Evolutionary conservation across 495 filamentous ascomycete genomes (phyloP), one percentile per base, ranked within the genome.

Genomic region (Talaromyces ruber): DNA sequence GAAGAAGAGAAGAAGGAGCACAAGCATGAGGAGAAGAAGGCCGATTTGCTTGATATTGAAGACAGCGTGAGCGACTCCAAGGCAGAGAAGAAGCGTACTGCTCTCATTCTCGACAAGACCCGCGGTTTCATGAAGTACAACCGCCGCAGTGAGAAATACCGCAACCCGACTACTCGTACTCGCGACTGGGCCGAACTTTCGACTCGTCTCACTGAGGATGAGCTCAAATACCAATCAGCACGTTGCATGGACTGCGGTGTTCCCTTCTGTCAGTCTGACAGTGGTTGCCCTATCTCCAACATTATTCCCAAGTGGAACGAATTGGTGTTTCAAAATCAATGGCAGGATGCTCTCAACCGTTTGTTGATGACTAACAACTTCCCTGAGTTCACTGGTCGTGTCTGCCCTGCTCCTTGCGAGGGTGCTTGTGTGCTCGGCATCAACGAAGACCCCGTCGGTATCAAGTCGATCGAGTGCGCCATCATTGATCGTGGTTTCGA

Each of bases 261-360:
- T 69, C 94, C 94, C 4, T 99, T 99, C 83, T 99, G 94, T 69
- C 94, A 99, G 73, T 97, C 92, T 8, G 94, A 99, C 65, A 91
- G 90, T 63, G 94, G 94, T 57, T 99, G 94, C 73, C 94, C 94
- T 0, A 97, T 99, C 76, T 95, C 91, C 68, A 99, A 99, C 79
- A 97, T 99, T 74, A 99, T 99, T 71, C 94, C 94, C 51, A 99
- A 99, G 71, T 99, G 92, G 92, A 98, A 97, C 62, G 95, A 98
- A 61, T 70, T 98, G 18, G 87, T 97, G 0, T 97, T 97, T 79
- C 54, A 34, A 69, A 89, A 90, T 68, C 90, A 97, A 68, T 99
- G 94, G 94, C 86, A 86, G 67, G 94, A 98, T 76, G 94, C 94
- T 21, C 86, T 98, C 18, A 95, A 96, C 77, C 88, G 93, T 55